These are phyloP conservation scores for Quercus tomentella DNA, from an alignment of 331 rosid genomes.

Conservation along the genomic window DNA sequence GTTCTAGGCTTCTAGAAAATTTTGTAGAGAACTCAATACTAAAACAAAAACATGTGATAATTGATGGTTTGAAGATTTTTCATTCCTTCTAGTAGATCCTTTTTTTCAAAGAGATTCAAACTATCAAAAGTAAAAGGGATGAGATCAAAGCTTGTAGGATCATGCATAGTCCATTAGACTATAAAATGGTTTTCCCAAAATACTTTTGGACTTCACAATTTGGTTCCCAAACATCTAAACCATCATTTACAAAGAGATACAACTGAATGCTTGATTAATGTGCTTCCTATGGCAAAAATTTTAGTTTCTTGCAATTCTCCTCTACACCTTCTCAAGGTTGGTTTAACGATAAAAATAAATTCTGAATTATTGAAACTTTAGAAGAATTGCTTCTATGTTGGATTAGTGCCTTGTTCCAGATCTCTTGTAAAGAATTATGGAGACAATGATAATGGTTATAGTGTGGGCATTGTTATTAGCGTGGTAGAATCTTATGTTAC, in stretches of 20 bases:
- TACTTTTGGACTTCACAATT: too few species aligned
- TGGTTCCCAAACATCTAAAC: too few species aligned
- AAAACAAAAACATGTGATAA: conserved; percentile 32
- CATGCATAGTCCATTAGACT: too few species aligned
- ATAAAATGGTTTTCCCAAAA: too few species aligned
- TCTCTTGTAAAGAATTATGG: conserved; percentile 53
- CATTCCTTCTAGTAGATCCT: too few species aligned
- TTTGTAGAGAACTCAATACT: neutral
- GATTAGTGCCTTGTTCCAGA: conserved; percentile 48
- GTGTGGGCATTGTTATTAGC: conserved; percentile 39
- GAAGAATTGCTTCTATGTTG: conserved; percentile 52
- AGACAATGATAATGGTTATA: conserved; percentile 34
- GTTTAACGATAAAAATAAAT: conserved; percentile 41
- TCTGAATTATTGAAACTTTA: conserved; percentile 30
- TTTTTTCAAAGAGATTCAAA: too few species aligned
- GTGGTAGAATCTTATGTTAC: too few species aligned
- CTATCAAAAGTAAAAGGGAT: too few species aligned
- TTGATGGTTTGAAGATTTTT: too few species aligned
- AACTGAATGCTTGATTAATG: too few species aligned
- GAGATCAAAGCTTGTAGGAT: too few species aligned
- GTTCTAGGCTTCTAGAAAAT: neutral
- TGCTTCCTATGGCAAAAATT: conserved; percentile 27
- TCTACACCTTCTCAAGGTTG: conserved; percentile 64
- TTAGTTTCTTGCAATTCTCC: conserved; percentile 64
- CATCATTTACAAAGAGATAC: too few species aligned